Conservation (phyloP, 352 stramenopile species). For the Globisporangium orthogonon region DNA sequence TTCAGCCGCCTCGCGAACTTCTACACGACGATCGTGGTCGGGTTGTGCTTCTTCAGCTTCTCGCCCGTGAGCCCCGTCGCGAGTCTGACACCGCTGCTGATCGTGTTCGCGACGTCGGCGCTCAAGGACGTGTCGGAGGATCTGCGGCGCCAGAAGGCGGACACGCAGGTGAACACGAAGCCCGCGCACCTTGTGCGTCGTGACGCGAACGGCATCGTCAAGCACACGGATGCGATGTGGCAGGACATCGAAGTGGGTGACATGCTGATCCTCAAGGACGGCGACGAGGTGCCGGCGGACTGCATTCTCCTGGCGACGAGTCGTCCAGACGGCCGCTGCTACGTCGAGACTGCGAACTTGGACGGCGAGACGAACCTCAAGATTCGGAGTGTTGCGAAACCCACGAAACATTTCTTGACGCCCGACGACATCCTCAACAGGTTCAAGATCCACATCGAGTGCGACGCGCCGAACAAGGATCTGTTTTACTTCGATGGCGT, state of each 20-base stretch:
- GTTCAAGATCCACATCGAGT: conserved; percentile 64
- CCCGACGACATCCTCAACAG: conserved; percentile 69
- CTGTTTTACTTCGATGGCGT: conserved; percentile 85
- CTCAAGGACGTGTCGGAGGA: conserved; percentile 86
- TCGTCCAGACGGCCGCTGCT: conserved; percentile 66
- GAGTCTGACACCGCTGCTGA: conserved; percentile 79
- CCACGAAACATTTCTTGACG: conserved; percentile 69
- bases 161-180: conserved; percentile 75
- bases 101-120: conserved; percentile 86
- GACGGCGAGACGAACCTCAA: conserved; percentile 89
- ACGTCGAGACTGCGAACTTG: conserved; percentile 83
- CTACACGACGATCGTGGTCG: conserved; percentile 87
- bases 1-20: conserved; percentile 87
- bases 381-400: conserved; percentile 71
- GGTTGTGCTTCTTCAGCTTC: conserved; percentile 87
- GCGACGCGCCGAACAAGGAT: conserved; percentile 79
- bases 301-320: conserved; percentile 77
- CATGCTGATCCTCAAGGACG: conserved; percentile 73
- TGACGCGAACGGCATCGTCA: conserved; percentile 42
- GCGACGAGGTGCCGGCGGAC: conserved; percentile 77
- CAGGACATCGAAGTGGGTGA: conserved; percentile 84
- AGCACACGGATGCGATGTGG: conserved; percentile 70
- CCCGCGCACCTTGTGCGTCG: conserved; percentile 64
- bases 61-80: conserved; percentile 78
- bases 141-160: conserved; percentile 67